Evolutionary conservation across 805 yeast species (phyloP), one percentile per base, ranked within the genome.

Genomic region (Cyberlindnera subsufficiens): DNA sequence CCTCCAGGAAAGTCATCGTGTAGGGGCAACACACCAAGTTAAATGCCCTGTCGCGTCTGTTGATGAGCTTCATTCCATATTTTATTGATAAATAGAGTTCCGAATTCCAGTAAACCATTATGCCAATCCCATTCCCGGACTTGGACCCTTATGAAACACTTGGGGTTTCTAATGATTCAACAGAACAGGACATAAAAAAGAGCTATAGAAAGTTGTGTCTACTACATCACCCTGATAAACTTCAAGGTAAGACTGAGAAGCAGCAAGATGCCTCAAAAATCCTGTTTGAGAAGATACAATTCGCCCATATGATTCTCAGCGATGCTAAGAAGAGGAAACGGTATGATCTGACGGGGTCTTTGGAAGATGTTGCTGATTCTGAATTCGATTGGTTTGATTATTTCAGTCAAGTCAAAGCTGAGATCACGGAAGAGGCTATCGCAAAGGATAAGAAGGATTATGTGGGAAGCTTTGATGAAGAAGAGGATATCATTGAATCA

Each of bases 321-420:
- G 93, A 88, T 55, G 65, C 71, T 0, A 59, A 61, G 31, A 72
- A 75, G 48, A 67, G 87, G 25, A 67, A 66, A 35, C 60, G 74
- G 17, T 88, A 77, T 56, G 96, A 88, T 54, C 56, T 61, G n/a
- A 82, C 91, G 0, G 96, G 95, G 1, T 69, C 78, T 3, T 56
- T 80, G 27, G 74, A 69, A 7, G 79, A 73, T 10, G 39, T 45
- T 31, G 55, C 42, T 3, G 49, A 60, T 27, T 58, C 30, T 9
- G 72, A 59, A 30, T 74, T 79, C 43, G 72, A 78, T 42, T 80
- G 87, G 86, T 65, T 66, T 44, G 80, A 74, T 25, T 75, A 76
- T 54, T 80, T 80, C 53, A 68, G 64, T 22, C 59, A 64, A 9
- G 66, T 69, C 42, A 71, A 70, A 39, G 60, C 53, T 5, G 73